A percentile compares a stretch with the other conserved stretches of the same genome.
These are phyloP conservation scores for Malbranchea cinnamomea DNA, from an alignment of 2,329 filamentous ascomycete genomes.

Conservation along the genomic window DNA sequence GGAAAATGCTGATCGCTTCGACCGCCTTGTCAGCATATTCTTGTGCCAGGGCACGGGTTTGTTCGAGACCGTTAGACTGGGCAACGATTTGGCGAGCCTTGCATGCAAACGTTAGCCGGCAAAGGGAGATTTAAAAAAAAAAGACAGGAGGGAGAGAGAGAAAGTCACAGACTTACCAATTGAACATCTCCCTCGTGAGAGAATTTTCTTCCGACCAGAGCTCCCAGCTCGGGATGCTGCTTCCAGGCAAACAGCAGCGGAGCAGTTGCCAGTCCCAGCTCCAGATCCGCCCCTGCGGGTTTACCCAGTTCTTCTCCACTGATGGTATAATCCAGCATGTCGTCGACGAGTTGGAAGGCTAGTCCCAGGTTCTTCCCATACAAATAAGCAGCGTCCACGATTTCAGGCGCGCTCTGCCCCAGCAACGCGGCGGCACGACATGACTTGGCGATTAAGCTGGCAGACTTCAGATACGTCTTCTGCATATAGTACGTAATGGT, in stretches of 20 bases:
- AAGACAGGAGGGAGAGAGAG: constrained; percentile 4
- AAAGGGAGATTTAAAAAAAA: constrained; percentile 1
- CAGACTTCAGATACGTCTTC: constrained; percentile 96
- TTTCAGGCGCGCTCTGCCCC: constrained; percentile 58
- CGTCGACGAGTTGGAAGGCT: constrained; percentile 94
- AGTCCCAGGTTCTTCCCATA: constrained; percentile 90
- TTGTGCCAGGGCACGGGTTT: constrained; percentile 78
- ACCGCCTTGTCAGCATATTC: constrained; percentile 84
- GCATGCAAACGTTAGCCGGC: not conserved
- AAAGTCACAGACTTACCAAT: constrained; percentile 43
- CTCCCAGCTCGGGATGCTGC: constrained; percentile 66
- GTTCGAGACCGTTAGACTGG: constrained; percentile 72
- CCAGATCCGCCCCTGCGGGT: constrained; percentile 83
- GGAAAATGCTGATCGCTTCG: constrained; percentile 67
- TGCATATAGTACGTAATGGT: constrained; percentile 87
- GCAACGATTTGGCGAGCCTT: constrained; percentile 79
- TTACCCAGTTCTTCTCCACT: constrained; percentile 78
- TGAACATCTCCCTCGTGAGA: constrained; percentile 66
- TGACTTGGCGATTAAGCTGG: constrained; percentile 88
- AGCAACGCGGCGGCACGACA: constrained; percentile 81
- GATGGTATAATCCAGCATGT: constrained; percentile 93
- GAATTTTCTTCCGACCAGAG: constrained; percentile 86
- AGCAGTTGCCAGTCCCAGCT: constrained; percentile 84
- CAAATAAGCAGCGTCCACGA: constrained; percentile 78
- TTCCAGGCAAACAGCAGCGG: constrained; percentile 94